A percentile compares a stretch with the other conserved stretches of the same genome.
Evolutionary conservation across 208 protist genomes (phyloP).

Genomic region (Crithidia brevicula): DNA sequence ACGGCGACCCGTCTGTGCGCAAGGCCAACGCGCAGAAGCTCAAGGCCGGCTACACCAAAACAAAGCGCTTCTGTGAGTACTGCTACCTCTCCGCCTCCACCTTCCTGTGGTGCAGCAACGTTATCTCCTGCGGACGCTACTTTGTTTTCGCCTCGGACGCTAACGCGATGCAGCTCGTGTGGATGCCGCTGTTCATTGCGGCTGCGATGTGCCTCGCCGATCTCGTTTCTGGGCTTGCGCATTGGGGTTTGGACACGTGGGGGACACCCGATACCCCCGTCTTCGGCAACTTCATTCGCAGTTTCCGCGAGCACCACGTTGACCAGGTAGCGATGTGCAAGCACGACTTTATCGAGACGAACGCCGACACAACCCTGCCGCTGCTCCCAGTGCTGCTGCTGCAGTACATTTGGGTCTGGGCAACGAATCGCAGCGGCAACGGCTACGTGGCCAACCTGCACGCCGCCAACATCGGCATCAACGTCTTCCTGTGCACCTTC

Average conservation of each 20-base stretch:
- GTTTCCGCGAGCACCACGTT: constrained; percentile 95
- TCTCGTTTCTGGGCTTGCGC: constrained; percentile 90
- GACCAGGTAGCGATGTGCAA: constrained; percentile 91
- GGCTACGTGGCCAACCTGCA: constrained; percentile 66
- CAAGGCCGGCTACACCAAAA: constrained; percentile 82
- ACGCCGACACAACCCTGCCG: constrained; percentile 93
- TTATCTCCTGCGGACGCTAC: constrained; percentile 70
- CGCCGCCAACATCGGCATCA: constrained; percentile 58
- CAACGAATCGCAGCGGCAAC: constrained; percentile 40
- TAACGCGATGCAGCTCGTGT: constrained; percentile 66
- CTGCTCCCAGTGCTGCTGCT: constrained; percentile 78
- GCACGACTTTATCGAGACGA: constrained; percentile 96
- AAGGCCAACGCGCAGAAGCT: constrained; percentile 82
- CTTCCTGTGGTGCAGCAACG: constrained; percentile 64
- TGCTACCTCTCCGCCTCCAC: constrained; percentile 73
- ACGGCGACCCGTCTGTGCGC: constrained; percentile 59
- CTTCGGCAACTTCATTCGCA: constrained; percentile 94
- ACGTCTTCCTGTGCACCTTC: constrained; percentile 76
- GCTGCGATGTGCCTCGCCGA: constrained; percentile 90
- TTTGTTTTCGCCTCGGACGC: constrained; percentile 68
- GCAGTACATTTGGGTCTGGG: constrained; percentile 49
- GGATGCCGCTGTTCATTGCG: constrained; percentile 68
- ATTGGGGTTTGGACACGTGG: constrained; percentile 96
- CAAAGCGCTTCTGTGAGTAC: constrained; percentile 85
- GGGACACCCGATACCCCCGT: constrained; percentile 88